A percentile compares a stretch with the other conserved stretches of the same genome.
These are phyloP conservation scores for Pseudogymnoascus sp. DNA, from an alignment of 2,329 filamentous ascomycete genomes.

Conservation along the genomic window DNA sequence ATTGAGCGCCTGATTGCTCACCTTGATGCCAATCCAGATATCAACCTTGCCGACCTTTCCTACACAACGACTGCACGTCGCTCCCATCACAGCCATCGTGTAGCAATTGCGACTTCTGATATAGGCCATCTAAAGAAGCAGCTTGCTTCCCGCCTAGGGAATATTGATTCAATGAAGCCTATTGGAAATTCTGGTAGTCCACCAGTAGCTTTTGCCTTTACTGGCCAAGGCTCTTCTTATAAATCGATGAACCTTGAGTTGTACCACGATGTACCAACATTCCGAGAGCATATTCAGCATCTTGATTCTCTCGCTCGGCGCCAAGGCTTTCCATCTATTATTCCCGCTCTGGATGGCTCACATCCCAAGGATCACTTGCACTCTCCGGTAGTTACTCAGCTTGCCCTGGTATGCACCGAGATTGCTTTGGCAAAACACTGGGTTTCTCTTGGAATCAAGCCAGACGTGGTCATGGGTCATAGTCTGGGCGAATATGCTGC, in stretches of 20 bases:
- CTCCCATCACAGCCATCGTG: slow-evolving; percentile 49
- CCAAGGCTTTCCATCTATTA: slow-evolving; percentile 25
- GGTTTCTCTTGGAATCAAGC: slow-evolving; percentile 46
- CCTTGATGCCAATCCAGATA: slow-evolving; percentile 14
- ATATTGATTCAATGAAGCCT: slow-evolving; percentile 6
- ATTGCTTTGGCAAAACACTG: slow-evolving; percentile 48
- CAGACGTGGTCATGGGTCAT: slow-evolving; percentile 49
- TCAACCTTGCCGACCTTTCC: slow-evolving; percentile 14
- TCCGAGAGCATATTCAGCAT: slow-evolving; percentile 21
- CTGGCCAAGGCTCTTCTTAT: slow-evolving; percentile 35
- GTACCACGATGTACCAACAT: slow-evolving; percentile 29
- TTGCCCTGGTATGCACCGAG: slow-evolving; percentile 45
- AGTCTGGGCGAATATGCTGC: slow-evolving; percentile 69
- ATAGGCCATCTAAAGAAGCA: slow-evolving; percentile 19
- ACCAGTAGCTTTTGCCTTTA: slow-evolving; percentile 7
- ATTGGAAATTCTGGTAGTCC: background rate
- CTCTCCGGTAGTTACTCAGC: slow-evolving; percentile 45
- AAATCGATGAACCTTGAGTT: slow-evolving; percentile 36
- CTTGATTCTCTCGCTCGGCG: slow-evolving; percentile 21
- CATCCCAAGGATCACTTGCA: slow-evolving; percentile 34
- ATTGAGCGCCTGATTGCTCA: slow-evolving; percentile 13
- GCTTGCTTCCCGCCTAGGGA: slow-evolving; percentile 6
- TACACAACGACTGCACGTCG: slow-evolving; percentile 34
- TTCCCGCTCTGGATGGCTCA: slow-evolving; percentile 37
- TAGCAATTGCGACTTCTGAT: slow-evolving; percentile 38